Conservation (phyloP, 257 asterid species). For the Henckelia pumila region DNA sequence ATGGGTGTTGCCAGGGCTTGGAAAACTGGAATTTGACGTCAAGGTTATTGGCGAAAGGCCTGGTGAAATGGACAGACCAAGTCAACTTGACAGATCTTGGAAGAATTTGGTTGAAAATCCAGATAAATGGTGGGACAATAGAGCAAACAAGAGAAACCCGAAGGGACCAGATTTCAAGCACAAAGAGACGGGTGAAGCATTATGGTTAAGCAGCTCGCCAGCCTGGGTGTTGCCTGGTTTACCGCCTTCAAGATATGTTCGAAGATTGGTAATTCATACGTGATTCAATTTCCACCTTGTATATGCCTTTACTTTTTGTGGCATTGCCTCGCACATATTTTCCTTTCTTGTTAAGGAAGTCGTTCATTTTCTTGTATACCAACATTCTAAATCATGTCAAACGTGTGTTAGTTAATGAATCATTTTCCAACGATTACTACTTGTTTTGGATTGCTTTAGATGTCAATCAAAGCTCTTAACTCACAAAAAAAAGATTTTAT, state of each 20-base stretch:
- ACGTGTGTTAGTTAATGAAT: neutral
- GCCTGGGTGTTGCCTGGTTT: neutral
- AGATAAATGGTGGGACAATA: conserved; percentile 63
- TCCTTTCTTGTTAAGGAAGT: too few species aligned
- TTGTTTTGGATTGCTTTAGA: neutral
- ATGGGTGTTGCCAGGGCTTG: conserved; percentile 53
- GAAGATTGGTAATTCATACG: neutral
- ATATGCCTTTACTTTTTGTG: neutral
- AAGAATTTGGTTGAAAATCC: conserved; percentile 61
- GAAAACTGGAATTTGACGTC: conserved; percentile 48
- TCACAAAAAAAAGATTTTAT: neutral
- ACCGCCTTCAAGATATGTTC: neutral
- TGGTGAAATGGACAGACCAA: conserved; percentile 13
- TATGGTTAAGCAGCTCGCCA: neutral
- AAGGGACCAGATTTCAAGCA: conserved; percentile 19
- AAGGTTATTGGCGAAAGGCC: conserved; percentile 23
- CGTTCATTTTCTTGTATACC: neutral
- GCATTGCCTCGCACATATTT: too few species aligned
- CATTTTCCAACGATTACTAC: neutral
- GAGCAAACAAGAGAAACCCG: conserved; percentile 40
- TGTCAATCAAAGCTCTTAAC: neutral
- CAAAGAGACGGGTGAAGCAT: too few species aligned
- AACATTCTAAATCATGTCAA: neutral
- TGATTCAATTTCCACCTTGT: neutral
- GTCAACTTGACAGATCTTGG: conserved; percentile 41